A percentile compares a stretch with the other conserved stretches of the same genome.
These are phyloP conservation scores for Tolypocladium inflatum DNA, from an alignment of 2,329 filamentous ascomycete species.

Conservation along the genomic window DNA sequence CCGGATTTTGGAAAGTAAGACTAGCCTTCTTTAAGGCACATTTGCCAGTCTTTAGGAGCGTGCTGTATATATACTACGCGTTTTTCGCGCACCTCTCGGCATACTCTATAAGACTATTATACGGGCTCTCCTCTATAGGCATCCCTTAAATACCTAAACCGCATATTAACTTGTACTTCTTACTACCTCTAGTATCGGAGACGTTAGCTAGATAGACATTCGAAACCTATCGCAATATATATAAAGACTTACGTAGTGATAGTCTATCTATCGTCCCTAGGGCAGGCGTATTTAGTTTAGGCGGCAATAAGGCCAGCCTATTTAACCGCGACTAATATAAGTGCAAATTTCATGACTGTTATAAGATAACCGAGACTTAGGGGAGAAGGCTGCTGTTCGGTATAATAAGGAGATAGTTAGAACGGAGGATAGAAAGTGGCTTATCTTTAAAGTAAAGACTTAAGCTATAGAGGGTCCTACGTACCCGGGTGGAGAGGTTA, in stretches of 20 bases:
- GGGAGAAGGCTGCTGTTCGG: background rate
- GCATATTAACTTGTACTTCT: background rate
- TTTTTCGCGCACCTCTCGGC: background rate
- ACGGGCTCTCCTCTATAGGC: background rate
- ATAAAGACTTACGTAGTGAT: background rate
- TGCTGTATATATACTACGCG: background rate
- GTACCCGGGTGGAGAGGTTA: no score
- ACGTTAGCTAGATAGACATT: background rate
- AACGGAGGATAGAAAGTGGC: background rate
- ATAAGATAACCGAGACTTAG: background rate
- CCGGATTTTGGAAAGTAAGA: background rate
- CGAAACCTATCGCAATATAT: background rate
- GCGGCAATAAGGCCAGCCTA: background rate
- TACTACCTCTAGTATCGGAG: background rate
- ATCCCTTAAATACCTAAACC: background rate
- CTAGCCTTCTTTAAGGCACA: slow-evolving; percentile 1
- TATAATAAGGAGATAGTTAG: background rate
- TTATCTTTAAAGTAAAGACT: background rate
- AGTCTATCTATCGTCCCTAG: background rate
- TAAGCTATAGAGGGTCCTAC: no score
- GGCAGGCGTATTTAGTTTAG: background rate
- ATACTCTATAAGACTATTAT: background rate
- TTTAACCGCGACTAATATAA: background rate
- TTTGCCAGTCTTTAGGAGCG: background rate
- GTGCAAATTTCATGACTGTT: background rate